phyloP scores from a whole-genome alignment of 1,284 basidiomycete genomes.

The Irpex sp. region DNA sequence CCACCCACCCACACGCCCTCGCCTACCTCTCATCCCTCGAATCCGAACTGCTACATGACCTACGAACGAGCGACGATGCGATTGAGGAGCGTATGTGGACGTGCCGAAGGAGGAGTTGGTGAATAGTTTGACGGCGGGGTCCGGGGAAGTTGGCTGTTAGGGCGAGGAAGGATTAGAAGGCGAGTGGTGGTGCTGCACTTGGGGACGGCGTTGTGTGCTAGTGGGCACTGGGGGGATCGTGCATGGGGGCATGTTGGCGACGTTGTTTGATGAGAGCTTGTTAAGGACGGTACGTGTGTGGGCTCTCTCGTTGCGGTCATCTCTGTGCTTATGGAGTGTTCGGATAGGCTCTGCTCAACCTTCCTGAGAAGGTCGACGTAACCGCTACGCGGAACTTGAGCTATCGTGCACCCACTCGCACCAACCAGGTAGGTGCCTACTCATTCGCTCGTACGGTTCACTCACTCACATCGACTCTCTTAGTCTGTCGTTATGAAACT shows the following conservation, averaged over 20 bases:
- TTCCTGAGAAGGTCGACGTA: conserved; percentile 88
- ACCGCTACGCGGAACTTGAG: conserved; percentile 79
- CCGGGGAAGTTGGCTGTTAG: conserved; percentile 85
- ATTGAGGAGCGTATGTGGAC: conserved; percentile 68
- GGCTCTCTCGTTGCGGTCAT: background rate
- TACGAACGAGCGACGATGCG: conserved; percentile 45
- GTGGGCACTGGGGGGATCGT: conserved; percentile 71
- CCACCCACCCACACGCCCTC: conserved; percentile 60
- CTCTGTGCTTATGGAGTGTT: background rate
- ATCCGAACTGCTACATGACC: conserved; percentile 54
- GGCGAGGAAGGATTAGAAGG: conserved; percentile 69
- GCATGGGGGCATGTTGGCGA: conserved; percentile 91
- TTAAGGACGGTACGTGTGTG: conserved; percentile 68
- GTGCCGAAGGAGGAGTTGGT: conserved; percentile 68
- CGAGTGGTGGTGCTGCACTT: conserved; percentile 76
- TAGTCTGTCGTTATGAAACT: conserved; percentile 63
- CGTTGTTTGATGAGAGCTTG: conserved; percentile 84
- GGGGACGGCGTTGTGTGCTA: conserved; percentile 83
- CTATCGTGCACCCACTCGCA: conserved; percentile 79
- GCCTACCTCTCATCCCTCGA: conserved; percentile 66
- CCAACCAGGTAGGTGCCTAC: conserved; percentile 65
- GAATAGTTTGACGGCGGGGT: conserved; percentile 85
- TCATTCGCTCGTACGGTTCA: background rate
- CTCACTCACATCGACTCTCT: conserved; percentile 4
- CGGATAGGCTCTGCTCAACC: conserved; percentile 73